These are phyloP conservation scores for Lentinus brumalis DNA, from an alignment of 768 basidiomycete genomes.

Conservation along the genomic window DNA sequence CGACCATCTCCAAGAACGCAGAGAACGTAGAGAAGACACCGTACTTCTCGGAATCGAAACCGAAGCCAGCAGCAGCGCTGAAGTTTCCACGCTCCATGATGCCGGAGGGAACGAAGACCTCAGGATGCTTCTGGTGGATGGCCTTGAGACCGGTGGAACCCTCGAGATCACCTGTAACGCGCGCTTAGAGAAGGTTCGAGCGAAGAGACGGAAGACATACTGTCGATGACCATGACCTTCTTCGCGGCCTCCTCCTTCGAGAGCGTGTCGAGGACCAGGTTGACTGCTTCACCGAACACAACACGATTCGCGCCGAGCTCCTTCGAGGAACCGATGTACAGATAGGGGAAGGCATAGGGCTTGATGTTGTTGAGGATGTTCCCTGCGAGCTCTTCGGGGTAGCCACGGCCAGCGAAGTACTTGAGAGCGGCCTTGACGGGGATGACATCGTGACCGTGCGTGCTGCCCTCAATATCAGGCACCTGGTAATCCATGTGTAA, in stretches of 20 bases:
- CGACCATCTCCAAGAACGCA: constrained; percentile 89
- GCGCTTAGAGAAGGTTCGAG: neutral
- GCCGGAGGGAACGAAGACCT: constrained; percentile 83
- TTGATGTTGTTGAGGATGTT: constrained; percentile 68
- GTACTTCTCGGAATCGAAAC: constrained; percentile 78
- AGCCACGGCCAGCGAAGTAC: constrained; percentile 69
- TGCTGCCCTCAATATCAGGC: constrained; percentile 73
- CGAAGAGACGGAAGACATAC: constrained; percentile 39
- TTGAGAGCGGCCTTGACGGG: constrained; percentile 78
- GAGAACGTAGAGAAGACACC: constrained; percentile 92
- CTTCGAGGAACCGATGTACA: constrained; percentile 70
- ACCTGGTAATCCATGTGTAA: constrained; percentile 59
- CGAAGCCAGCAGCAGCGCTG: constrained; percentile 60
- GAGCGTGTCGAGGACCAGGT: constrained; percentile 70
- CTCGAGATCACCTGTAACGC: constrained; percentile 70
- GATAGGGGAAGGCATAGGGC: constrained; percentile 53
- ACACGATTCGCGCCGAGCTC: constrained; percentile 82
- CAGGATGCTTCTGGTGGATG: constrained; percentile 89
- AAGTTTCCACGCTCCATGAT: constrained; percentile 46
- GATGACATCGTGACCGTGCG: constrained; percentile 85
- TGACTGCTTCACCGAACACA: constrained; percentile 84
- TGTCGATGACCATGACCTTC: constrained; percentile 89
- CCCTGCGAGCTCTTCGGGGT: constrained; percentile 46
- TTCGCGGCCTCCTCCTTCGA: constrained; percentile 74
- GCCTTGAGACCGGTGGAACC: constrained; percentile 88